A percentile compares a stretch with the other conserved stretches of the same genome.
These are phyloP conservation scores for Aureobasidium subglaciale DNA, from an alignment of 2,329 filamentous ascomycete species.

Conservation along the genomic window DNA sequence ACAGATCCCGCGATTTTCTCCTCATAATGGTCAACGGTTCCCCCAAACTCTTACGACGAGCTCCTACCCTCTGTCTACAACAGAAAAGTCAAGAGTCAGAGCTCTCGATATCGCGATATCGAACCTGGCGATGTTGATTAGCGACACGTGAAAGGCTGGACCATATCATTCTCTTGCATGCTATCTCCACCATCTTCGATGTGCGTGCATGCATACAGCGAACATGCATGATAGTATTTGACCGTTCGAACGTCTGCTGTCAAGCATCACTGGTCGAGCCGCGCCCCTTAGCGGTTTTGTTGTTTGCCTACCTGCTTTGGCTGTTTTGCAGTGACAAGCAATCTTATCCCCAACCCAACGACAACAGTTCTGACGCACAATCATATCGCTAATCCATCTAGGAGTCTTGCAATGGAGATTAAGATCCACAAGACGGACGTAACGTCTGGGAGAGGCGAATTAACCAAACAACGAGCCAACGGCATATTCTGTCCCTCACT, in stretches of 20 bases:
- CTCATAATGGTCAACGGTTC: conserved; percentile 1
- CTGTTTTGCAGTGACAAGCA: neutral
- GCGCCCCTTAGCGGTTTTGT: conserved; percentile 2
- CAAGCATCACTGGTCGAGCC: conserved; percentile 3
- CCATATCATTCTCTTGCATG: neutral
- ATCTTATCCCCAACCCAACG: conserved; percentile 14
- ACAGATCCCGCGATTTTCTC: neutral
- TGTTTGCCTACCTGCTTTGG: neutral
- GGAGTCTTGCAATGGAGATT: neutral
- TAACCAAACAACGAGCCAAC: conserved; percentile 1
- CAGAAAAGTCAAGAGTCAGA: neutral
- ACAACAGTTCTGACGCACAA: conserved; percentile 13
- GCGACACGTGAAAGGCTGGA: neutral
- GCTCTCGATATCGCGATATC: neutral
- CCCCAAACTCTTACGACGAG: neutral
- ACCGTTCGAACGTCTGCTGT: conserved; percentile 6
- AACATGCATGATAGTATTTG: conserved; percentile 10
- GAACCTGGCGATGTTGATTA: neutral
- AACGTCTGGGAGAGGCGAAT: conserved; percentile 6
- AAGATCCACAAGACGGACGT: conserved; percentile 2
- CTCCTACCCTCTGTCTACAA: neutral
- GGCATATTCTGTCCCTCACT: neutral
- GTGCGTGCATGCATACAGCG: neutral
- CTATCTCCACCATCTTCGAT: conserved; percentile 2
- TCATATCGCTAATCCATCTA: conserved; percentile 6